Evolutionary conservation across 352 stramenopile species (phyloP).

Genomic region (Globisporangium heterothallicum): DNA sequence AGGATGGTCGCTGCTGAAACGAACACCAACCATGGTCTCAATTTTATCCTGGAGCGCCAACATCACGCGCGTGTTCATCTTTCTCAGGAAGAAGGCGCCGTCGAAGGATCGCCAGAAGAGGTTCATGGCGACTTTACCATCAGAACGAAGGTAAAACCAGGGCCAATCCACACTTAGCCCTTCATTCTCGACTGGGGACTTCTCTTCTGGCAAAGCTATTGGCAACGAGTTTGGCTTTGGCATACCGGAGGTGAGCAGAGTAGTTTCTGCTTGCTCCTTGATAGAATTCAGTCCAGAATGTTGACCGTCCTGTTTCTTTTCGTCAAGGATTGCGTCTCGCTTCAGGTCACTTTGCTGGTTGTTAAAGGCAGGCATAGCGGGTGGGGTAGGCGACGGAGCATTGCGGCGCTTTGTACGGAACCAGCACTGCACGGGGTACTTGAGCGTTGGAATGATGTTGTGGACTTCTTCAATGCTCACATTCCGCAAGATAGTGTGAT

Average conservation of each 20-base stretch:
- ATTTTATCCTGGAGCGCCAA: slow-evolving; percentile 22
- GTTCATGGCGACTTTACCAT: slow-evolving; percentile 85
- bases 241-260: no score
- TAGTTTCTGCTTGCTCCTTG: neutral
- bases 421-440: slow-evolving; percentile 47
- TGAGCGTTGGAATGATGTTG: slow-evolving; percentile 25
- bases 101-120: slow-evolving; percentile 73
- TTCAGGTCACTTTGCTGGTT: neutral
- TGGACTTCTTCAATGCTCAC: slow-evolving; percentile 22
- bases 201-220: neutral
- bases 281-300: neutral
- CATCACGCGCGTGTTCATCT: slow-evolving; percentile 37
- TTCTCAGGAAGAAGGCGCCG: slow-evolving; percentile 50
- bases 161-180: slow-evolving; percentile 59
- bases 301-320: neutral
- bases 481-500: slow-evolving; percentile 39
- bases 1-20: slow-evolving; percentile 21
- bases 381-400: neutral
- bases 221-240: neutral
- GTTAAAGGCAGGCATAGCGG: neutral
- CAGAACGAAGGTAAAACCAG: slow-evolving; percentile 69
- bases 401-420: slow-evolving; percentile 38
- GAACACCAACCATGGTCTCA: slow-evolving; percentile 33
- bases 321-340: neutral
- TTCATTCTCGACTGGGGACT: slow-evolving; percentile 10